Evolutionary conservation across 78 protist genomes (phyloP), one percentile per base, ranked within the genome.

Genomic region (Dictyostelium capitatum): DNA sequence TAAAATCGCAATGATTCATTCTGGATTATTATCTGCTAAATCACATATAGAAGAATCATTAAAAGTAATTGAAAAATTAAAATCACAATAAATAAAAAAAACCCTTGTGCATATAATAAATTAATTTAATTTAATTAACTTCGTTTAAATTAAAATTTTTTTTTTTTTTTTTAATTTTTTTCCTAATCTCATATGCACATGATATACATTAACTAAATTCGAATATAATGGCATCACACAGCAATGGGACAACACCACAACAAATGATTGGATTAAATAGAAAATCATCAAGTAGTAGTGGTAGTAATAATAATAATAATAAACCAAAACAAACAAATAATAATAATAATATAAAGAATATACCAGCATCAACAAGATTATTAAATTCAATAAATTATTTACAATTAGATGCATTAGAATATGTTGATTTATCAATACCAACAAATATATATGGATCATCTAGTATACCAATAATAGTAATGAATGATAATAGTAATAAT

Each of bases 401-500:
- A 37, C 74, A 74, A 14, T 56, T 87, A 9, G 93, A 87, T 20
- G 19, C 79, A 19, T 32, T 87, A 5, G 93, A 87, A 47, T 87
- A 65, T 77, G 80, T 87, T 15, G 93, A 87, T 47, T 50, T 87
- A 12, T 9, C 93, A 64, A 62, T 70, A 64, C 93, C 93, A 28
- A 87, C 93, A 48, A 87, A 87, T 77, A 87, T 87, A 37, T 87
- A 87, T 37, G 73, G 93, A 30, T 87, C 23, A 19, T 82, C 75
- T 4, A 32, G 75, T 32, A 32, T 32, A 15, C 75, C 75, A 67
- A 30, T 67, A 67, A 12, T 67, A 67, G 15, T 62, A 23, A 62
- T 32, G 23, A 47, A 20, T 48, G 14, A 17, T 41, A 25, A 62
- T 23, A 62, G 28, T 62, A 62, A 23, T 8, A 59, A 23, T 57